Base-by-base conservation (phyloP, 2,329 filamentous ascomycete genomes). In the Aspergillus versicolor region DNA sequence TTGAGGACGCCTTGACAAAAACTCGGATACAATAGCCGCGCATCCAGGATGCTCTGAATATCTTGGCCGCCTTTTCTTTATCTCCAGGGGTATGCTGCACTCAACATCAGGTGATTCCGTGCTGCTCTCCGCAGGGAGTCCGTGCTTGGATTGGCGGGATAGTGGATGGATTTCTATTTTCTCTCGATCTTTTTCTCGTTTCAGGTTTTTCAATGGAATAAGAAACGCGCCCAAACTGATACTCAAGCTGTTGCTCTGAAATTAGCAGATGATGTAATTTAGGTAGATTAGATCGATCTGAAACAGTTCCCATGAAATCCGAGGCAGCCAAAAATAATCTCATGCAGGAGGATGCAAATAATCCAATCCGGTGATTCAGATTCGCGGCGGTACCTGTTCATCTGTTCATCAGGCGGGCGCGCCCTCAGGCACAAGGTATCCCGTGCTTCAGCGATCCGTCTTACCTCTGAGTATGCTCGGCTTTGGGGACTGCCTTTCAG, bases 21-120 rank as follows among this genome's bases (percentile, higher is more conserved):
- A 11, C 27, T 30, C 15, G 34, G 34, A 30, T 11, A 30, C 34
- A 37, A 37, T 37, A 37, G 34, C 13, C 3, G 15, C 27, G 27
- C 27, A 21, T n/a, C n/a, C 34, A 6, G 34, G 13, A 7, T 37
- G 13, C 34, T 7, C 15, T n/a, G 34, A 9, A 3, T 22, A 12
- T 9, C 17, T 9, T 47, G 13, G 44, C 32, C 13, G 13, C 15
- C 27, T 30, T 50, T 38, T 38, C 46, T 49, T 49, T 30, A 27
- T 50, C 32, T 37, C 3, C 24, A 32, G 37, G n/a, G 4, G 6
- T 7, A 11, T 22, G 34, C 40, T 19, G 9, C 46, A 41, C 22
- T 17, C n/a, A 51, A 42, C 37, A 22, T 51, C 48, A 42, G 50
- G 50, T 52, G 50, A 52, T 42, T 52, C 27, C 30, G 40, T 32